Conservation (phyloP, 345 rosid species). For the Syzygium aqueum region DNA sequence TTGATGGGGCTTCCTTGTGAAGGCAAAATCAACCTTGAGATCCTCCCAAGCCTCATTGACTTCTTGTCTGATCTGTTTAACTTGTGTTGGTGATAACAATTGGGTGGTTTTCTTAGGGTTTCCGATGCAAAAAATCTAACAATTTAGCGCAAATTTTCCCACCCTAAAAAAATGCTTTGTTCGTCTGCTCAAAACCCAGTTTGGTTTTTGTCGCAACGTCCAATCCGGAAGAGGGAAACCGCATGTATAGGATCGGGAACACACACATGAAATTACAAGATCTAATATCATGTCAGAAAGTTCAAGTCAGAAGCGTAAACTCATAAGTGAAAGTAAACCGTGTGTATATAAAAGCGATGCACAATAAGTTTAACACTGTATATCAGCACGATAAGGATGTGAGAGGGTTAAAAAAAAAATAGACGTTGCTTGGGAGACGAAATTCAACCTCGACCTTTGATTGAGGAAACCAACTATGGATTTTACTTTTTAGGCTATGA, state of each 20-base stretch:
- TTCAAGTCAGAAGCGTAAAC: accelerated
- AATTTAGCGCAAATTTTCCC: background rate
- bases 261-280: accelerated
- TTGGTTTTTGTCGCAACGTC: background rate
- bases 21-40: background rate
- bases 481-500: background rate
- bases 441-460: background rate
- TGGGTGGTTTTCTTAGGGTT: background rate
- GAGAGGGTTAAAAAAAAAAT: background rate
- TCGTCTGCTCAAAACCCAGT: background rate
- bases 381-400: background rate
- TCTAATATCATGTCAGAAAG: too few relatives aligned
- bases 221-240: background rate
- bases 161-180: background rate
- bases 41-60: background rate
- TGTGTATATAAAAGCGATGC: background rate
- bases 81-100: background rate
- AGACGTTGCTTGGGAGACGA: background rate
- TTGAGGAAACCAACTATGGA: background rate
- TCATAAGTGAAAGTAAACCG: accelerated
- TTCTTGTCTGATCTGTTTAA: background rate
- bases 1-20: background rate
- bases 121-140: background rate
- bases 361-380: background rate
- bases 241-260: background rate